Percentiles rank a stretch among this genome's conserved stretches.
Evolutionary conservation across 2,329 filamentous ascomycete genomes (phyloP).

Genomic region (Chaetomium sp.): DNA sequence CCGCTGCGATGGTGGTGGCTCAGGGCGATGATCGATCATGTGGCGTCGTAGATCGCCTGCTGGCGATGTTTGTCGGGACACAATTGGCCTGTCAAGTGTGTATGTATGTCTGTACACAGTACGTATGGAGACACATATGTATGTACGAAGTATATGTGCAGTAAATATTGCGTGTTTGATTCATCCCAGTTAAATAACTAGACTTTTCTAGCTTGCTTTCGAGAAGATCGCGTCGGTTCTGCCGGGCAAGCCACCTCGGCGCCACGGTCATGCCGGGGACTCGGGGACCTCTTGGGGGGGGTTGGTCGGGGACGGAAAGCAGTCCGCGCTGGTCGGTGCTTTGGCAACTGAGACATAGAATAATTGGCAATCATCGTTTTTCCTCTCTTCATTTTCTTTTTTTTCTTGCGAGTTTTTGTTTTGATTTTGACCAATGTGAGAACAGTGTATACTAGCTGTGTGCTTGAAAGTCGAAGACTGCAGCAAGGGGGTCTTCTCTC

Average conservation of each 20-base stretch:
- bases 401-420: neutral
- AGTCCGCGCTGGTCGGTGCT: conserved; percentile 5
- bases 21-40: too few relatives aligned
- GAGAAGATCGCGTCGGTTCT: neutral
- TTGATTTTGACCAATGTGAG: neutral
- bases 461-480: neutral
- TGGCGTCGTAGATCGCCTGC: neutral
- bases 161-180: neutral
- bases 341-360: neutral
- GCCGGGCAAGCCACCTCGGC: neutral
- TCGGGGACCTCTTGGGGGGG: neutral
- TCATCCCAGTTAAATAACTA: neutral
- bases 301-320: neutral
- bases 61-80: neutral
- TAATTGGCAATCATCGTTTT: conserved; percentile 1
- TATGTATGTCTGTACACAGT: neutral
- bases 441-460: neutral
- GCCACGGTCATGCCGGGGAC: neutral
- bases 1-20: neutral
- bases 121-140: neutral
- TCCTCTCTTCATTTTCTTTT: too few relatives aligned
- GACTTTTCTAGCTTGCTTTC: neutral
- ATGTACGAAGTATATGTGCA: neutral
- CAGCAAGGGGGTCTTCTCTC: neutral
- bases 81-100: neutral